Percentiles rank a stretch among this genome's conserved stretches.
Evolutionary conservation across 2,329 filamentous ascomycete species (phyloP).

Genomic region (Aurifilum marmelostoma): DNA sequence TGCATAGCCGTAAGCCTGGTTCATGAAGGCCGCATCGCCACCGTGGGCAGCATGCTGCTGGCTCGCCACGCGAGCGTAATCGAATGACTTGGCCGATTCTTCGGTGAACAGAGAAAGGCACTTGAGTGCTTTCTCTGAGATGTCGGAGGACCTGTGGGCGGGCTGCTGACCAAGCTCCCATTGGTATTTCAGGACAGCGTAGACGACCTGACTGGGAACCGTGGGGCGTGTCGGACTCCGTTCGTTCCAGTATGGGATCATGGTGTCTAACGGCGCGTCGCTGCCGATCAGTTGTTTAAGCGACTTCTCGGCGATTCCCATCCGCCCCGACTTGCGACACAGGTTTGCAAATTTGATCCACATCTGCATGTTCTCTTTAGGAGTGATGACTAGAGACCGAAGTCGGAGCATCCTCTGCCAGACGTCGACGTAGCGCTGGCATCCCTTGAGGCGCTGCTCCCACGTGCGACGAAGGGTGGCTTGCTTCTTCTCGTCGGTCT

Average conservation of each 20-base stretch:
- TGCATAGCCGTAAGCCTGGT: constrained; percentile 55
- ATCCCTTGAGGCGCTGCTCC: constrained; percentile 93
- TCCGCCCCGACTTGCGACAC: constrained; percentile 92
- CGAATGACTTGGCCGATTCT: constrained; percentile 60
- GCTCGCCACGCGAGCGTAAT: constrained; percentile 56
- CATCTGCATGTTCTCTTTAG: constrained; percentile 95
- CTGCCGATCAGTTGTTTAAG: constrained; percentile 85
- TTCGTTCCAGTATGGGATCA: constrained; percentile 64
- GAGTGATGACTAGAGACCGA: constrained; percentile 86
- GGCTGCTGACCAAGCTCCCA: constrained; percentile 81
- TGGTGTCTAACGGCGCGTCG: constrained; percentile 63
- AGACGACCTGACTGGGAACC: constrained; percentile 79
- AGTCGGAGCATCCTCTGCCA: constrained; percentile 99
- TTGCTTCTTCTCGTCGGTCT: constrained; percentile 86
- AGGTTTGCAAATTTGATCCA: constrained; percentile 99
- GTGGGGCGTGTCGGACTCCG: constrained; percentile 43
- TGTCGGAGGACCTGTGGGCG: constrained; percentile 44
- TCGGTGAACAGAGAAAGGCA: constrained; percentile 64
- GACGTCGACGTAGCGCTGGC: constrained; percentile 95
- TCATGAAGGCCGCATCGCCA: constrained; percentile 45
- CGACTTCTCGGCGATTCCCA: constrained; percentile 93
- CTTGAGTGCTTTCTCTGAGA: constrained; percentile 59
- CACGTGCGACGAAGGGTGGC: constrained; percentile 90
- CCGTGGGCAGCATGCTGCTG: constrained; percentile 47
- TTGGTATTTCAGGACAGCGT: constrained; percentile 96